phyloP scores from a whole-genome alignment of 2,329 filamentous ascomycete species.

The Microcyclosporella mali region DNA sequence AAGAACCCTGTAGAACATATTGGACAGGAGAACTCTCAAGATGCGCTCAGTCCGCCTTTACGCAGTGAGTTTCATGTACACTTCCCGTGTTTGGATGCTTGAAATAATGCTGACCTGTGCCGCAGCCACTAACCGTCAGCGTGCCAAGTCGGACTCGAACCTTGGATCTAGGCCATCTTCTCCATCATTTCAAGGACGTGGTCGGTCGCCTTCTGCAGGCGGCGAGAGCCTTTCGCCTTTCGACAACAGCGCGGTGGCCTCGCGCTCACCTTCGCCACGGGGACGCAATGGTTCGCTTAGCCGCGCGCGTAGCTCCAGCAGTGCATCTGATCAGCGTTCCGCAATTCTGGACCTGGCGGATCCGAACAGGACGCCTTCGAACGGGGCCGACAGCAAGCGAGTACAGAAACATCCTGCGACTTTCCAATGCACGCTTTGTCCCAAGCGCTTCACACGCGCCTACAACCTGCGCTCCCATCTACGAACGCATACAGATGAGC shows the following conservation, averaged over 20 bases:
- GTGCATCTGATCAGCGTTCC: constrained; percentile 54
- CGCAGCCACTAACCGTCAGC: constrained; percentile 41
- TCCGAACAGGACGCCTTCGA: constrained; percentile 69
- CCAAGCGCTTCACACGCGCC: constrained; percentile 90
- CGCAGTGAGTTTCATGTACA: constrained; percentile 41
- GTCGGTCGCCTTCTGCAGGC: constrained; percentile 30
- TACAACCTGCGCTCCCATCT: constrained; percentile 95
- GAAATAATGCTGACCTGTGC: constrained; percentile 5
- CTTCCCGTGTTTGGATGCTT: not conserved
- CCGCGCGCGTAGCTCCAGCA: constrained; percentile 46
- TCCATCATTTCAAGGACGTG: constrained; percentile 31
- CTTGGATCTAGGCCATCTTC: constrained; percentile 43
- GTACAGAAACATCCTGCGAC: constrained; percentile 96
- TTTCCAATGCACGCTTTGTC: constrained; percentile 88
- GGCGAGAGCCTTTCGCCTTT: constrained; percentile 39
- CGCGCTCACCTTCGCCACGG: constrained; percentile 41
- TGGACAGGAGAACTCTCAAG: constrained; percentile 56
- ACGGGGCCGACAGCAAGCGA: constrained; percentile 61
- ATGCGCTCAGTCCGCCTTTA: constrained; percentile 78
- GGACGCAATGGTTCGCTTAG: constrained; percentile 28
- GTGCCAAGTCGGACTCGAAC: constrained; percentile 56
- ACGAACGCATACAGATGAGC: constrained; percentile 92
- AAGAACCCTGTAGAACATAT: constrained; percentile 34
- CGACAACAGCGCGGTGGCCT: constrained; percentile 27
- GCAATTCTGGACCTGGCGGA: constrained; percentile 90